phyloP scores from a whole-genome alignment of 2,329 filamentous ascomycete genomes.

The Colletotrichum gigasporum region DNA sequence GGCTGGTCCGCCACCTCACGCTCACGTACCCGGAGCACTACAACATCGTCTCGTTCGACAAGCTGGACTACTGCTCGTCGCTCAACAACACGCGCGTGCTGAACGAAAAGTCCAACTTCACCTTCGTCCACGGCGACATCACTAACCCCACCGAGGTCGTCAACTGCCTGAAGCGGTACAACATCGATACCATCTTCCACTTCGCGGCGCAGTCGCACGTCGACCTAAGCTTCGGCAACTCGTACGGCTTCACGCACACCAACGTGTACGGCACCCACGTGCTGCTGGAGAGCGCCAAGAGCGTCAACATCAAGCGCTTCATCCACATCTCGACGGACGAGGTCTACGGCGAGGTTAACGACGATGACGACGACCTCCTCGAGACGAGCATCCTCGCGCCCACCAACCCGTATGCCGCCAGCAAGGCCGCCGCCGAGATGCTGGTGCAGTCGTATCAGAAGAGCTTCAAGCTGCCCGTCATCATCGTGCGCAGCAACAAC shows the following conservation, averaged over 20 bases:
- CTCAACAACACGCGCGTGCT: conserved; percentile 81
- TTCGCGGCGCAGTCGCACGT: conserved; percentile 90
- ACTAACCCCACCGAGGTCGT: conserved; percentile 76
- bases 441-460: conserved; percentile 87
- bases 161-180: conserved; percentile 74
- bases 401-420: conserved; percentile 84
- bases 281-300: conserved; percentile 79
- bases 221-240: conserved; percentile 84
- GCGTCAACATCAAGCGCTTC: conserved; percentile 75
- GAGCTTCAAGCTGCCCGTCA: conserved; percentile 81
- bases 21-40: conserved; percentile 78
- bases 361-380: conserved; percentile 75
- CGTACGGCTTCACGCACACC: conserved; percentile 81
- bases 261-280: conserved; percentile 89
- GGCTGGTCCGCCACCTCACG: conserved; percentile 82
- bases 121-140: conserved; percentile 82
- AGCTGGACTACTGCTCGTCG: conserved; percentile 84
- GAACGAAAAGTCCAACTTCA: conserved; percentile 75
- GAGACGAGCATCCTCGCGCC: conserved; percentile 80
- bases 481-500: conserved; percentile 85
- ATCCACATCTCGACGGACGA: conserved; percentile 88
- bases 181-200: conserved; percentile 83
- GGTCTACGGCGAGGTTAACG: conserved; percentile 83
- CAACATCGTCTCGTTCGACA: conserved; percentile 85
- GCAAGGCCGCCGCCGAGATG: conserved; percentile 86